phyloP scores from a whole-genome alignment of 83 land plant genomes.

The Picea engelmannii region DNA sequence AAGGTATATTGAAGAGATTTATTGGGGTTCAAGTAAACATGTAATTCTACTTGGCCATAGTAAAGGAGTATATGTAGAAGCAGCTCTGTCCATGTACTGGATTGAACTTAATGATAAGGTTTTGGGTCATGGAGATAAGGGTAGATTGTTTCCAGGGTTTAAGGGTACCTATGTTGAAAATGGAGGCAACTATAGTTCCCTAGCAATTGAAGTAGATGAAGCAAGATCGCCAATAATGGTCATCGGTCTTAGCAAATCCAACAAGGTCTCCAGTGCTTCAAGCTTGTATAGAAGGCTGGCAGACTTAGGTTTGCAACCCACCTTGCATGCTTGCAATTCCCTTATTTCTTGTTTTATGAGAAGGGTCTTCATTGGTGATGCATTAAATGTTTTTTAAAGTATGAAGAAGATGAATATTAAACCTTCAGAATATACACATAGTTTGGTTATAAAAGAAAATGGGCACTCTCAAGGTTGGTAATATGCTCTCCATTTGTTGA shows the following conservation, averaged over 20 bases:
- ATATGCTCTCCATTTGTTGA: conserved; percentile 45
- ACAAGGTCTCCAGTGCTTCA: conserved; percentile 54
- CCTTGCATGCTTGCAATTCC: conserved; percentile 58
- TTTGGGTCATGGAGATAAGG: not conserved
- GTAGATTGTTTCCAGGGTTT: too few species aligned
- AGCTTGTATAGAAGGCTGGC: conserved; percentile 49
- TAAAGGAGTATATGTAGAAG: conserved; percentile 98
- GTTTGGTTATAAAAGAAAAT: conserved; percentile 58
- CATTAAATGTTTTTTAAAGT: conserved; percentile 38
- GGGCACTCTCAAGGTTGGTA: conserved; percentile 11
- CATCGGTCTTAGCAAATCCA: conserved; percentile 38
- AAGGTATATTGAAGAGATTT: conserved; percentile 86
- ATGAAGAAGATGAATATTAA: conserved; percentile 36
- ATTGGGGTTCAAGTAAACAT: conserved; percentile 82
- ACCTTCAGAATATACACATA: conserved; percentile 43
- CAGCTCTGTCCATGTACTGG: conserved; percentile 92
- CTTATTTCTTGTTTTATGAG: conserved; percentile 61
- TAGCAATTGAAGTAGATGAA: too few species aligned
- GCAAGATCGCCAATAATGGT: too few species aligned
- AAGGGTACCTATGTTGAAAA: too few species aligned
- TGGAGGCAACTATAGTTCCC: too few species aligned
- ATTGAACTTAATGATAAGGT: conserved; percentile 88
- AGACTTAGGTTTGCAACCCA: conserved; percentile 34
- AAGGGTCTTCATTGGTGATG: conserved; percentile 34
- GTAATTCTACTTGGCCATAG: conserved; percentile 94